Conservation (phyloP, 768 basidiomycete genomes). For the Lentinula boryana region DNA sequence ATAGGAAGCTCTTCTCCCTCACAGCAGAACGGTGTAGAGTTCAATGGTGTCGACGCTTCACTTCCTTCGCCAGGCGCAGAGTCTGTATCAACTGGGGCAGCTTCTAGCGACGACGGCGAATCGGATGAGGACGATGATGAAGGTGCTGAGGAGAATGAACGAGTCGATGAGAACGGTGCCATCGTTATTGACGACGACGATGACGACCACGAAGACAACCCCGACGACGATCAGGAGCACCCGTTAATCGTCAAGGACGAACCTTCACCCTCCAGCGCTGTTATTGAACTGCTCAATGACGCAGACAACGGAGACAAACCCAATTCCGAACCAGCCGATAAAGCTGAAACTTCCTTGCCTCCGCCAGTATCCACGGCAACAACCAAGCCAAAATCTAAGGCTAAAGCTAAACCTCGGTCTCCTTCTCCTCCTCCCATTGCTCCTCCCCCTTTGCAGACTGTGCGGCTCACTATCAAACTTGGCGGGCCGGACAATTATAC, state of each 20-base stretch:
- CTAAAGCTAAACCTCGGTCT: constrained; percentile 35
- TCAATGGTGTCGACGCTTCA: neutral
- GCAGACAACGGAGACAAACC: neutral
- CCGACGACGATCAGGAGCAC: neutral
- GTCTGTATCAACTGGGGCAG: neutral
- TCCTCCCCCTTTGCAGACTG: constrained; percentile 49
- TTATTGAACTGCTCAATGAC: neutral
- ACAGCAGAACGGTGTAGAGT: neutral
- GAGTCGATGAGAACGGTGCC: neutral
- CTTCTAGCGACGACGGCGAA: neutral
- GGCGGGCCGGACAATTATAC: constrained; percentile 75
- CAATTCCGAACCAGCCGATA: neutral
- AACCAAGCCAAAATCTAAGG: constrained; percentile 50
- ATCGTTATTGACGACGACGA: constrained; percentile 1
- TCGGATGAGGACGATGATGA: constrained; percentile 2
- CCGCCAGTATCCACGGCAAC: constrained; percentile 13
- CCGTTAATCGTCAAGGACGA: neutral
- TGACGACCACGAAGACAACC: neutral
- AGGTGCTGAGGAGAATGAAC: constrained; percentile 1
- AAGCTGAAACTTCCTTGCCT: neutral
- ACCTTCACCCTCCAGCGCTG: neutral
- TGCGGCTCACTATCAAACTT: constrained; percentile 62
- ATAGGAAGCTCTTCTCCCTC: neutral
- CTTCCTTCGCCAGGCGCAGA: neutral
- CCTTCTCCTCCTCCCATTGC: constrained; percentile 57